phyloP scores from a whole-genome alignment of 495 filamentous ascomycete species.

The Chlorociboria aeruginascens region DNA sequence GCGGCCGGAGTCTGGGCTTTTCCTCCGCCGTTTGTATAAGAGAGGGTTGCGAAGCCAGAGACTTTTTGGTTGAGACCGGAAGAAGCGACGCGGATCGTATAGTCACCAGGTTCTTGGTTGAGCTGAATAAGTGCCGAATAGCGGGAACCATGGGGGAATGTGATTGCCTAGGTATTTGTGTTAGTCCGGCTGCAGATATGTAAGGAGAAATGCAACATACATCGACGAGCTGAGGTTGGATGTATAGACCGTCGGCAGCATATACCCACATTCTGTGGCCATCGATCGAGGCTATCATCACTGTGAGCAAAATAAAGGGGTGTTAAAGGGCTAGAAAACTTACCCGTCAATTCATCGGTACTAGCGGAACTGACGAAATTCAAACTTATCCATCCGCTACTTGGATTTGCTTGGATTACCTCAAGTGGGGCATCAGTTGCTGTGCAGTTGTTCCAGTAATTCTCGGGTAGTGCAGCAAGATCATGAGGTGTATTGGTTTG shows the following conservation, averaged over 20 bases:
- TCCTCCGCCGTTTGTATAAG: constrained; percentile 22
- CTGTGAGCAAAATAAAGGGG: constrained; percentile 22
- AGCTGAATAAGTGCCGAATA: constrained; percentile 30
- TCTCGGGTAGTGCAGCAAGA: constrained; percentile 25
- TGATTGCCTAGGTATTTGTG: constrained; percentile 15
- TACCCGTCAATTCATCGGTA: constrained; percentile 5
- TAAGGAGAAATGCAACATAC: background rate
- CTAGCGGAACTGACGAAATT: constrained; percentile 31
- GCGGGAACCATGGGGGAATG: constrained; percentile 29
- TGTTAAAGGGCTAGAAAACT: background rate
- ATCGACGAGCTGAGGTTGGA: constrained; percentile 28
- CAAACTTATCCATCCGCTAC: constrained; percentile 31
- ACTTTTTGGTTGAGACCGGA: constrained; percentile 26
- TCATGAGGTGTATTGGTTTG: constrained; percentile 13
- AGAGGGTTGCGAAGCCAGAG: constrained; percentile 21
- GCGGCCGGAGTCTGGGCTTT: constrained; percentile 19
- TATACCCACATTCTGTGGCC: constrained; percentile 33
- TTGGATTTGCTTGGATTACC: constrained; percentile 25
- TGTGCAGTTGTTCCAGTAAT: constrained; percentile 28
- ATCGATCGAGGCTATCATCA: constrained; percentile 31
- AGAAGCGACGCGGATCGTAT: constrained; percentile 28
- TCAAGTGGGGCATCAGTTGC: constrained; percentile 27
- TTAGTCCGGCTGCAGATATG: background rate
- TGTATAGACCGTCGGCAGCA: constrained; percentile 32
- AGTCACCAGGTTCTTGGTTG: constrained; percentile 22